Evolutionary conservation across 2,329 filamentous ascomycete species (phyloP).

Genomic region (Ceratocystis colombiana): DNA sequence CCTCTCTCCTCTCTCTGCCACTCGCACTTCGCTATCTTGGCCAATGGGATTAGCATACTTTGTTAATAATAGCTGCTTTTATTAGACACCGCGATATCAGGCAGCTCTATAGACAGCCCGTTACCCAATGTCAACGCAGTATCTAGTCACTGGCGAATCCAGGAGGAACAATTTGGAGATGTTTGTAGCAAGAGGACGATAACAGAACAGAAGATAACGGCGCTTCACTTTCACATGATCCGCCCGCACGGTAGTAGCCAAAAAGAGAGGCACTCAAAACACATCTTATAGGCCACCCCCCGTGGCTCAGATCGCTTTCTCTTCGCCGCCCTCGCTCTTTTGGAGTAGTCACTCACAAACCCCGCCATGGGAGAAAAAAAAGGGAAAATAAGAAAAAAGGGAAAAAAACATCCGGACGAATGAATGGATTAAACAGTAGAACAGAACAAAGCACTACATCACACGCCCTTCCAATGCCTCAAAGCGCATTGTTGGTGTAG

Average conservation of each 20-base stretch:
- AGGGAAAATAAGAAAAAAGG: background rate
- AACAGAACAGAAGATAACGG: background rate
- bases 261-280: background rate
- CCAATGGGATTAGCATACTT: background rate
- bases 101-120: background rate
- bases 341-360: background rate
- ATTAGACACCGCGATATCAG: slow-evolving; percentile 4
- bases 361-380: background rate
- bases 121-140: background rate
- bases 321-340: background rate
- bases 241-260: background rate
- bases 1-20: background rate
- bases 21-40: background rate
- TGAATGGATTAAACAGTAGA: too few relatives aligned
- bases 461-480: background rate
- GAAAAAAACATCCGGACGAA: background rate
- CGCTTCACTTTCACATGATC: background rate
- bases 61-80: background rate
- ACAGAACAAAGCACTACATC: background rate
- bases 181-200: background rate
- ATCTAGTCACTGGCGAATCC: background rate
- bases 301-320: slow-evolving; percentile 2
- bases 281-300: background rate
- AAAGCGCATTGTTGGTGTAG: background rate
- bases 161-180: background rate